Evolutionary conservation across 345 rosid species (phyloP).

Genomic region (Noccaea bulbosa): DNA sequence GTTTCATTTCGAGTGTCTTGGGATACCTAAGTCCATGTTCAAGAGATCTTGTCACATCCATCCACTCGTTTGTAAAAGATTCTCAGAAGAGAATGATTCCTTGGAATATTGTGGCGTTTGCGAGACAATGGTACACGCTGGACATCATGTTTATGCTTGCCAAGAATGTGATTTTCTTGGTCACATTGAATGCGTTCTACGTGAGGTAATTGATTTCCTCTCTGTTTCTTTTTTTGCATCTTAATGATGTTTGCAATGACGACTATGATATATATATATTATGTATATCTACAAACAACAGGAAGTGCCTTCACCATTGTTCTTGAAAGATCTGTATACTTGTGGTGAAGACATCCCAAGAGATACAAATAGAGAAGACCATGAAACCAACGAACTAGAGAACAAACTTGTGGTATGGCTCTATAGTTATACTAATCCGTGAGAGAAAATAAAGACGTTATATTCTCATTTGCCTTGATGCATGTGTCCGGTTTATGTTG

Average conservation of each 20-base stretch:
- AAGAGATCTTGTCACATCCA: constrained; percentile 21
- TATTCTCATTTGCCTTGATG: background rate
- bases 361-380: background rate
- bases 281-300: background rate
- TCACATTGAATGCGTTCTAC: constrained; percentile 40
- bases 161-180: constrained; percentile 31
- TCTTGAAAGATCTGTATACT: constrained; percentile 23
- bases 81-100: background rate
- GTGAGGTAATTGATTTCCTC: constrained; percentile 17
- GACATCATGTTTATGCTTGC: constrained; percentile 35
- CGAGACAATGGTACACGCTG: background rate
- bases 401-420: background rate
- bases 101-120: constrained; percentile 38
- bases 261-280: no score
- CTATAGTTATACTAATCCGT: no score
- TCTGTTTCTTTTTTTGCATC: background rate
- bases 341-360: background rate
- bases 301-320: constrained; percentile 11
- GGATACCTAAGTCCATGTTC: background rate
- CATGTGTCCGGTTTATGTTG: background rate
- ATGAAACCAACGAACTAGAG: background rate
- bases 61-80: constrained; percentile 10
- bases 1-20: constrained; percentile 35
- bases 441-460: no score
- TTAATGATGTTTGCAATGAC: background rate